Evolutionary conservation across 2,329 filamentous ascomycete genomes (phyloP).

Genomic region (Talaromyces sp.): DNA sequence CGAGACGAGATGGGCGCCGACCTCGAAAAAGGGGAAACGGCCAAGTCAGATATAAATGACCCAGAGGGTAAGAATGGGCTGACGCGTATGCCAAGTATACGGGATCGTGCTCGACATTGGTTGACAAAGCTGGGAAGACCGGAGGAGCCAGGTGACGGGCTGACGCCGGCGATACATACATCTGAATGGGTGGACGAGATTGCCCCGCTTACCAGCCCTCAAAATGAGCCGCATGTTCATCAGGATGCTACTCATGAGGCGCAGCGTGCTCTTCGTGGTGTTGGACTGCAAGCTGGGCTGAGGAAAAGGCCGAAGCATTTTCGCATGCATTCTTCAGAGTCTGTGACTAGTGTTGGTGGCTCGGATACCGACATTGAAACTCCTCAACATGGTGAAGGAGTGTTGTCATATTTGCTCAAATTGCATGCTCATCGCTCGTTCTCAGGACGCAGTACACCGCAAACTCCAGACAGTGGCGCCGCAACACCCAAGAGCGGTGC

Average conservation of each 20-base stretch:
- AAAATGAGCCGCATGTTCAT: neutral
- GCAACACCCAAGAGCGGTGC: constrained; percentile 22
- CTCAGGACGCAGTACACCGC: constrained; percentile 12
- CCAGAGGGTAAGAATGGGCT: constrained; percentile 12
- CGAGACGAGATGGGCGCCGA: constrained; percentile 10
- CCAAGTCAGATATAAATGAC: constrained; percentile 11
- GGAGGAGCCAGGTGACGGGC: constrained; percentile 18
- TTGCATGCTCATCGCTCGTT: constrained; percentile 20
- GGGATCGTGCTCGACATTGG: constrained; percentile 16
- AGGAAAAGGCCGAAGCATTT: constrained; percentile 19
- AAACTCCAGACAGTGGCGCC: constrained; percentile 14
- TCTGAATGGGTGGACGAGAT: constrained; percentile 13
- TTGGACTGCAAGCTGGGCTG: constrained; percentile 27
- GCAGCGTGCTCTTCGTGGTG: constrained; percentile 31
- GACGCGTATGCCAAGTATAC: constrained; percentile 4
- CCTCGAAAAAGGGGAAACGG: constrained; percentile 17
- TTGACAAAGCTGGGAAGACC: constrained; percentile 17
- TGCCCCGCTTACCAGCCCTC: neutral
- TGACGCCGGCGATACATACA: constrained; percentile 10
- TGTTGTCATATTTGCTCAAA: constrained; percentile 32
- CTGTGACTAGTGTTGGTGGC: constrained; percentile 12
- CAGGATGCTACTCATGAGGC: constrained; percentile 24
- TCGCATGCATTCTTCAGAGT: constrained; percentile 16
- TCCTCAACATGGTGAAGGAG: constrained; percentile 29
- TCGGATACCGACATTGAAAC: constrained; percentile 18